A percentile compares a stretch with the other conserved stretches of the same genome.
These are phyloP conservation scores for Moesziomyces sp. DNA, from an alignment of 1,284 basidiomycete genomes.

Conservation along the genomic window DNA sequence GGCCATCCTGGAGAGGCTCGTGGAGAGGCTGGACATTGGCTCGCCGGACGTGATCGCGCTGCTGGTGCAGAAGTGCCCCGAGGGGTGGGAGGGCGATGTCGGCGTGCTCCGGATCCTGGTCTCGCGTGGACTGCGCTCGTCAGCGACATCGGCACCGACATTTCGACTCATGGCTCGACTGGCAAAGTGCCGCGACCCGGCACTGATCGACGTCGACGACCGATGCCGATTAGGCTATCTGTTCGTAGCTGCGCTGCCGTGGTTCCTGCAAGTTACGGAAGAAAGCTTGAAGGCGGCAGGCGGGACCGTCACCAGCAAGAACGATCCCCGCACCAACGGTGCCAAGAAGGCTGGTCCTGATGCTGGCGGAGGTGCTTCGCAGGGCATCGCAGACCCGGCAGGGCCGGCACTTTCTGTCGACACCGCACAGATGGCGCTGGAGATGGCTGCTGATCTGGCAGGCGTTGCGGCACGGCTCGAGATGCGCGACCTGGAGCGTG, in stretches of 20 bases:
- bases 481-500: conserved; percentile 80
- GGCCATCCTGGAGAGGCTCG: conserved; percentile 76
- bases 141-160: conserved; percentile 76
- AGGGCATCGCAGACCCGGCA: neutral
- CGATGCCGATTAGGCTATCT: conserved; percentile 78
- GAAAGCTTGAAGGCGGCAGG: conserved; percentile 40
- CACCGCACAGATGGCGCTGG: conserved; percentile 75
- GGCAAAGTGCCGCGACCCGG: conserved; percentile 74
- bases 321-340: conserved; percentile 20
- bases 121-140: conserved; percentile 83
- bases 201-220: conserved; percentile 79
- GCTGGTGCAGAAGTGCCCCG: conserved; percentile 77
- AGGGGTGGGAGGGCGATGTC: conserved; percentile 77
- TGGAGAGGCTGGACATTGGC: conserved; percentile 80
- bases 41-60: conserved; percentile 75
- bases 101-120: conserved; percentile 80
- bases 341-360: conserved; percentile 15
- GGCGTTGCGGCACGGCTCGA: conserved; percentile 78
- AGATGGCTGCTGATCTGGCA: conserved; percentile 81
- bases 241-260: conserved; percentile 85
- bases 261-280: conserved; percentile 85
- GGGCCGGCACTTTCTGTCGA: conserved; percentile 69
- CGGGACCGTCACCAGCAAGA: conserved; percentile 27
- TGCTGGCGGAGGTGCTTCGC: neutral
- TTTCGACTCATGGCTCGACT: conserved; percentile 79